Evolutionary conservation across 164 flowering plant genomes (phyloP), one percentile per base, ranked within the genome.

Genomic region (Macadamia tetraphylla): DNA sequence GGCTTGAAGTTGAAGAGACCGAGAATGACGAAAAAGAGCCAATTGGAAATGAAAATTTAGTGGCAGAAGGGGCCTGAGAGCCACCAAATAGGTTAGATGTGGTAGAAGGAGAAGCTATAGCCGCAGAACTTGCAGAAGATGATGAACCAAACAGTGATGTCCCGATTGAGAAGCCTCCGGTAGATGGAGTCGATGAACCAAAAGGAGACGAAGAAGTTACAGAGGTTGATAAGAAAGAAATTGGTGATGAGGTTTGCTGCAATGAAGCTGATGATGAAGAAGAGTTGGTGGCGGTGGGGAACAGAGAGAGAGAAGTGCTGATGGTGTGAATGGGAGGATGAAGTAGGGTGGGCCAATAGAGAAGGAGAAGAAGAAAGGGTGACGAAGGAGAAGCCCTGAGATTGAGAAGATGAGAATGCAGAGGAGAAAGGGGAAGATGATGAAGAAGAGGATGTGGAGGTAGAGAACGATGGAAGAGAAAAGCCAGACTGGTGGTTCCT

Each of bases 11-110:
- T 43, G 48, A 43, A 9, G 9, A 48, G 9, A 52, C 10, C 4
- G 74, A 13, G 11, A 70, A 61, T 7, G 73, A 60, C 6, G 60
- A 46, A 11, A 23, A 23, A 0, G 65, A 31, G 18, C 64, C 59
- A 3, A 55, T 55, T 11, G 75, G 53, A 31, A 55, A 46, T 35
- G 51, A 56, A 57, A 56, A 58, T 12, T 44, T 48, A 52, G 63
- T 23, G 8, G 66, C 59, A 6, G 48, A 46, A 49, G 69, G 18
- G 31, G 12, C 6, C 1, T 29, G 58, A 35, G 64, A 7, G 6
- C n/a, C 67, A 10, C 55, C 53, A 2, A 49, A 64, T 1, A 30
- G 35, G 14, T 11, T 48, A 6, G 58, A 49, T 6, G 67, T 10
- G 2, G 18, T 64, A 8, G 51, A 6, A 48, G 67, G 1, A 40